Base-by-base conservation (phyloP, 768 basidiomycete species). In the Auricularia heimuer region DNA sequence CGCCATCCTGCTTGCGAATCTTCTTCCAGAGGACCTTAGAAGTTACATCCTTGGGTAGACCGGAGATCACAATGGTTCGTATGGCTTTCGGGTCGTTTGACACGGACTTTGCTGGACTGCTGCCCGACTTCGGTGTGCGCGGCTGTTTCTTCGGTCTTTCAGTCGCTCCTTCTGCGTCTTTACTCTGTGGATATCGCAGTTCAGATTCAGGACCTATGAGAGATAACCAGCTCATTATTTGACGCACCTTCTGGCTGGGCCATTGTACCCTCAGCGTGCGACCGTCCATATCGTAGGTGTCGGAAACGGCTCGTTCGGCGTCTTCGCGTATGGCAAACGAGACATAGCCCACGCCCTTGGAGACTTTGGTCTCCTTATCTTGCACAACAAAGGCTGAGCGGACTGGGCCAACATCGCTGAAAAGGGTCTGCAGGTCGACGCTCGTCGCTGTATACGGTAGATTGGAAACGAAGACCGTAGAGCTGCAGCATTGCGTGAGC, bases 301-400 rank as follows among this genome's bases (percentile, higher is more conserved):
- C 77, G 62, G 85, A 82, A 64, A 87, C 84, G 2, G 88, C 88
- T 42, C 80, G 73, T 70, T 92, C 83, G 6, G 94, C 96, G 75
- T 98, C 97, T 70, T 97, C 92, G 64, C 82, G 85, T 64, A 93
- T 80, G 0, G 94, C 86, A 75, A 96, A 98, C 0, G 92, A 88
- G 67, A 98, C 92, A 72, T 97, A 98, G 66, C 97, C 97, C 24
- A 98, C 94, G 68, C 96, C 96, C 73, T 98, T 97, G 1, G 93
- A 94, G 3, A 83, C 77, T 18, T 86, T 85, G 1, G 85, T 83
- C 39, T 82, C 88, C 7, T 83, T 85, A 64, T 94, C 88, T 12
- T 86, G 84, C 21, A 98, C 97, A 6, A 99, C 87, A 71, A 99
- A 98, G 0, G 94, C 95, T 21, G 89, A 88, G 44, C 94, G 85